Evolutionary conservation across 257 asterid genomes (phyloP), one percentile per base, ranked within the genome.

Genomic region (Scutellaria galericulata): DNA sequence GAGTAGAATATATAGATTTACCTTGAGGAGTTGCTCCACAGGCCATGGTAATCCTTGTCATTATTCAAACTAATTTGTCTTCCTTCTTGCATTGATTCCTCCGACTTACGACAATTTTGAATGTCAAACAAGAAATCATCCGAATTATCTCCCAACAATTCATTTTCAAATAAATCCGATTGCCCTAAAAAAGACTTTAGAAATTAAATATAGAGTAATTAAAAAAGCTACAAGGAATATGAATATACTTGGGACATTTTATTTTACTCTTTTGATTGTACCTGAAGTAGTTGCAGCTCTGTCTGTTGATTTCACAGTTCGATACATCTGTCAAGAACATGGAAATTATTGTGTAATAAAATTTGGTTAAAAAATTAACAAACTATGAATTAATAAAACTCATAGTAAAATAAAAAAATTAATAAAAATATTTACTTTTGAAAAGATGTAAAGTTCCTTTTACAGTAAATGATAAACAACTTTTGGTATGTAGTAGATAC

Each of bases 231-330:
- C n/a, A n/a, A 7, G 13, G 5, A 27, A 3, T 41, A 22, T 24
- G 7, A 24, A 45, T 5, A 54, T 1, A 9, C 5, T 31, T 31
- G 37, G 4, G 37, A 31, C 5, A 31, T 31, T 31, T 31, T 31
- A 31, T 31, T 3, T 31, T 31, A 31, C 5, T 3, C 37, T 31
- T 31, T 31, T 31, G 37, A 31, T 31, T 31, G 37, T 4, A 9
- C 98, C 97, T 75, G 98, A 90, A 81, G 86, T 81, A 77, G 86
- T 78, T 59, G 95, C 84, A 52, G 91, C 82, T 85, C 89, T 87
- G 79, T 90, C 96, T 48, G 98, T 93, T 75, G 96, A 90, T 80
- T 88, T 93, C 74, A 88, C 92, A 22, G 98, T 93, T 53, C 98
- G 84, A 80, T 93, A 90, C 98, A 93, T 93, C 98, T 93, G 95